These are phyloP conservation scores for Trichoderma asperelloides DNA, from an alignment of 495 filamentous ascomycete species.

Conservation along the genomic window DNA sequence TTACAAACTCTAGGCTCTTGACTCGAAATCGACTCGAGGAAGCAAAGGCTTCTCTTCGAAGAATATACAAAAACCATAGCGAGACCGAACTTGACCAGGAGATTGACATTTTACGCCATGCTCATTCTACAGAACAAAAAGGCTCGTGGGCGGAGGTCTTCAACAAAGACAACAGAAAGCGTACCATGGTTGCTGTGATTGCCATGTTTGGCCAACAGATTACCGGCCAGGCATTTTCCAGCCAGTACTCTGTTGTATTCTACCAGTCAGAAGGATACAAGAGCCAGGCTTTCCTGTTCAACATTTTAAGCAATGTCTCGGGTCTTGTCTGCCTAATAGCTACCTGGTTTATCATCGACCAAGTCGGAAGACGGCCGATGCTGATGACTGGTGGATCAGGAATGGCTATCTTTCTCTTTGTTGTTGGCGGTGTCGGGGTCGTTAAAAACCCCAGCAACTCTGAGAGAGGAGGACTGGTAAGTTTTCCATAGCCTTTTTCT, in stretches of 20 bases:
- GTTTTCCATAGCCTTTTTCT: background rate
- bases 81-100: constrained; percentile 15
- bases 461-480: constrained; percentile 12
- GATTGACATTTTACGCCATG: constrained; percentile 14
- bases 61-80: constrained; percentile 13
- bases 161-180: constrained; percentile 14
- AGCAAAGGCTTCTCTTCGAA: constrained; percentile 12
- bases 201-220: constrained; percentile 22
- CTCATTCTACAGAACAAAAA: constrained; percentile 15
- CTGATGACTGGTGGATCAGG: constrained; percentile 16
- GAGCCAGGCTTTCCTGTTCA: constrained; percentile 16
- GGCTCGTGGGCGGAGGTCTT: constrained; percentile 20
- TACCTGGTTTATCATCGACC: constrained; percentile 16
- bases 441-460: constrained; percentile 9
- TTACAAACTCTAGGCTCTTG: constrained; percentile 11
- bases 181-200: constrained; percentile 17
- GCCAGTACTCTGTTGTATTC: constrained; percentile 19
- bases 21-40: constrained; percentile 14
- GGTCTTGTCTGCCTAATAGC: constrained; percentile 12
- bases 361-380: constrained; percentile 15
- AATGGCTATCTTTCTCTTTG: constrained; percentile 18
- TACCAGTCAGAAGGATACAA: constrained; percentile 18
- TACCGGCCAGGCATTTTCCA: constrained; percentile 19
- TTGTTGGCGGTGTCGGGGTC: constrained; percentile 18
- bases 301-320: constrained; percentile 14